A percentile compares a stretch with the other conserved stretches of the same genome.
Evolutionary conservation across 2,329 filamentous ascomycete genomes (phyloP).

Genomic region (Diaporthe ampelina): DNA sequence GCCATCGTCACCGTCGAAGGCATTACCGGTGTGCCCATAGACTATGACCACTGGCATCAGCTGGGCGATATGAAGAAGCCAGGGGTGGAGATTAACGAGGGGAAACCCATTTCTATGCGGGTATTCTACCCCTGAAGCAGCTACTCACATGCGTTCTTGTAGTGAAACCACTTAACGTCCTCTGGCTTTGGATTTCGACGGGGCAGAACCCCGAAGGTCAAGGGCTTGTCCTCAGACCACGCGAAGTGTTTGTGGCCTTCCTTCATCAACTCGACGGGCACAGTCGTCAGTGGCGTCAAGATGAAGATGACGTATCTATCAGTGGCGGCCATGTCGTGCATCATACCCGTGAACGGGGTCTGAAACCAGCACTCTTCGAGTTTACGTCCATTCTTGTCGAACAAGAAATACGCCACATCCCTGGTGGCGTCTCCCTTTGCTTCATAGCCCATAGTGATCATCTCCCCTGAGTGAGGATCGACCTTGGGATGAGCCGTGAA

Average conservation of each 20-base stretch:
- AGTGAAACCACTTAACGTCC: slow-evolving; percentile 32
- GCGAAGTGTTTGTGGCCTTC: slow-evolving; percentile 37
- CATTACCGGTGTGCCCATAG: slow-evolving; percentile 34
- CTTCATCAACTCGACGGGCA: slow-evolving; percentile 23
- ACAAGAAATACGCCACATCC: slow-evolving; percentile 52
- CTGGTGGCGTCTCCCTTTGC: slow-evolving; percentile 57
- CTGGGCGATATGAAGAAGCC: not conserved
- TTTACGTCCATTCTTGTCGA: slow-evolving; percentile 29
- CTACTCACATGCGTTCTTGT: slow-evolving; percentile 31
- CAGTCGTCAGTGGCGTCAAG: slow-evolving; percentile 28
- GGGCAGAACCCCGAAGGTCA: slow-evolving; percentile 31
- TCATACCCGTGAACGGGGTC: slow-evolving; percentile 33
- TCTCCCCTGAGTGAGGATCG: slow-evolving; percentile 64
- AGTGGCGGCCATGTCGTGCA: slow-evolving; percentile 36
- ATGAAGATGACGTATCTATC: slow-evolving; percentile 32
- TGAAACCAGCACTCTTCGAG: slow-evolving; percentile 38
- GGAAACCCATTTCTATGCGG: not conserved
- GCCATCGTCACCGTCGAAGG: slow-evolving; percentile 32
- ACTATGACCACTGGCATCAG: not conserved
- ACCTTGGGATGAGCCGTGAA: slow-evolving; percentile 66
- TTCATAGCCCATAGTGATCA: slow-evolving; percentile 67
- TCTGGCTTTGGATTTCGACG: slow-evolving; percentile 29
- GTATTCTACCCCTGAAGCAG: too few species aligned
- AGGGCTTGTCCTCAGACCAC: slow-evolving; percentile 34
- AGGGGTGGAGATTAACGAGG: not conserved